These are phyloP conservation scores for Cyberlindnera sargentensis DNA, from an alignment of 805 yeast genomes.

Conservation along the genomic window DNA sequence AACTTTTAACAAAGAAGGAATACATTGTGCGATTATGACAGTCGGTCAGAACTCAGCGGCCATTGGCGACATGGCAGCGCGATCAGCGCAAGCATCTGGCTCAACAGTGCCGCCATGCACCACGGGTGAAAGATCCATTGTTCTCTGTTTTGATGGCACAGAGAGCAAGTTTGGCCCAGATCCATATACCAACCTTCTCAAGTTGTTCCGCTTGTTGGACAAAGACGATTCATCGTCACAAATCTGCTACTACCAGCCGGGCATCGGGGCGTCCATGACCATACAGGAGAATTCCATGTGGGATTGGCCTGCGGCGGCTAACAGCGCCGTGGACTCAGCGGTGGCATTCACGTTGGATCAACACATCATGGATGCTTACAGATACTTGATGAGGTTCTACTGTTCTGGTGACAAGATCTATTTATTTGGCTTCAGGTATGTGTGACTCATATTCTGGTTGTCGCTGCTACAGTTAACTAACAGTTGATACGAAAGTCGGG, in stretches of 20 bases:
- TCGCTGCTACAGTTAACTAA: neutral
- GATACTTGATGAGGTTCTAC: conserved; percentile 43
- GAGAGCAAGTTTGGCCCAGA: conserved; percentile 48
- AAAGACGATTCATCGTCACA: conserved; percentile 35
- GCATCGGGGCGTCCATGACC: conserved; percentile 49
- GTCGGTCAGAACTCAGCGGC: too few species aligned
- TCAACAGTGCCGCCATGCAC: too few species aligned
- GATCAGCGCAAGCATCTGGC: too few species aligned
- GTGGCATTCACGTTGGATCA: conserved; percentile 47
- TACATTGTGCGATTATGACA: too few species aligned
- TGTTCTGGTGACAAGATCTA: conserved; percentile 43
- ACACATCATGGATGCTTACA: conserved; percentile 54
- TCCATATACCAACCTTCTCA: conserved; percentile 49
- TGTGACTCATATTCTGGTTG: neutral
- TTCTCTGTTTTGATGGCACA: conserved; percentile 61
- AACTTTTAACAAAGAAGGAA: too few species aligned
- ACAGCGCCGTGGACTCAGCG: conserved; percentile 33
- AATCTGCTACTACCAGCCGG: conserved; percentile 61
- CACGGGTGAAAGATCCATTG: conserved; percentile 31
- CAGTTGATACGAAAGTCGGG: conserved; percentile 33
- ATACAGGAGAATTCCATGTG: conserved; percentile 27
- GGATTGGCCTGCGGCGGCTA: conserved; percentile 14
- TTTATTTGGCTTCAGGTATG: conserved; percentile 48
- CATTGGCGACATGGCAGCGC: too few species aligned
- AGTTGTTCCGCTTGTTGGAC: conserved; percentile 44